Evolutionary conservation across 1,284 basidiomycete species (phyloP).

Genomic region (Papiliotrema laurentii): DNA sequence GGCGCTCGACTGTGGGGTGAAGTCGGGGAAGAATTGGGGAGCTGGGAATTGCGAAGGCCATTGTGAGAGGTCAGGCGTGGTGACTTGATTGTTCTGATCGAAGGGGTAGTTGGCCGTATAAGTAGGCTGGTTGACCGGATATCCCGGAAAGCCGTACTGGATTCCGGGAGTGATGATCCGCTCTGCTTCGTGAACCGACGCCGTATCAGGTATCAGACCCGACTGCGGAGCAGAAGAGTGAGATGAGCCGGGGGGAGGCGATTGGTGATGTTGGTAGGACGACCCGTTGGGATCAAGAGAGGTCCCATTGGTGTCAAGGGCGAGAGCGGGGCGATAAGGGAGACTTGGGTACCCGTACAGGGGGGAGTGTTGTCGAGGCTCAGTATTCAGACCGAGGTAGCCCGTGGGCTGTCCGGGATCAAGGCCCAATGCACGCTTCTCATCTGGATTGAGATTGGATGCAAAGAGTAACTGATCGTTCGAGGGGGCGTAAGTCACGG

Average conservation of each 20-base stretch:
- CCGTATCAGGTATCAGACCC: background rate
- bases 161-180: constrained; percentile 8
- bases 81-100: background rate
- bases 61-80: background rate
- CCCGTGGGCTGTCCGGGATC: constrained; percentile 3
- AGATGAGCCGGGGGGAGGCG: constrained; percentile 3
- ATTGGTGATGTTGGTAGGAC: background rate
- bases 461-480: background rate
- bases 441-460: background rate
- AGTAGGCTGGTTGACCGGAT: background rate
- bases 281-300: background rate
- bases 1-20: background rate
- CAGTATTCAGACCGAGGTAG: background rate
- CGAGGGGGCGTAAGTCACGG: background rate
- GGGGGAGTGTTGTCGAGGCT: background rate
- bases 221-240: constrained; percentile 6
- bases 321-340: constrained; percentile 6
- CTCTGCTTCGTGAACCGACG: constrained; percentile 4
- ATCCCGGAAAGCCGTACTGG: background rate
- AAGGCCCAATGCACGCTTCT: constrained; percentile 1
- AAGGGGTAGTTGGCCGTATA: background rate
- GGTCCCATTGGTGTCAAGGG: constrained; percentile 2
- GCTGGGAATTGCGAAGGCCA: background rate
- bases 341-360: background rate
- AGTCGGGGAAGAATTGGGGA: background rate